These are phyloP conservation scores for Beta lomatogona DNA, from an alignment of 179 eudicot genomes.

Conservation along the genomic window DNA sequence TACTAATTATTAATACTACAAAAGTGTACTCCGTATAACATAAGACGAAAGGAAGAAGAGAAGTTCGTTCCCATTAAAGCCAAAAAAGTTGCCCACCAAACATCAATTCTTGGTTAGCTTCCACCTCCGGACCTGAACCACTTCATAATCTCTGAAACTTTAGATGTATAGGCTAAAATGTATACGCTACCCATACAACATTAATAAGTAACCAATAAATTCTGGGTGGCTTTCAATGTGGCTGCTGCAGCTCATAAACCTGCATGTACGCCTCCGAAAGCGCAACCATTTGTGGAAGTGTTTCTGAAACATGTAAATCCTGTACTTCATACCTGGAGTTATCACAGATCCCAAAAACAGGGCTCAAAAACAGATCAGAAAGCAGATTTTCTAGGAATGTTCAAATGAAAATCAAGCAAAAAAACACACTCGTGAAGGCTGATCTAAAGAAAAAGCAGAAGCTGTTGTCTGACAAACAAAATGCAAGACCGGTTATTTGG, in stretches of 20 bases:
- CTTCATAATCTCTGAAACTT: not conserved
- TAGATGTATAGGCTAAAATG: not conserved
- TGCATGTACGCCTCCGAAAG: conserved; percentile 94
- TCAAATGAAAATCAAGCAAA: not conserved
- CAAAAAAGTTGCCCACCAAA: too few relatives aligned
- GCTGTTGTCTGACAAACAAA: too few relatives aligned
- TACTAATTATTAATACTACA: too few relatives aligned
- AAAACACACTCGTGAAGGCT: not conserved
- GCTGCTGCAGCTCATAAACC: conserved; percentile 88
- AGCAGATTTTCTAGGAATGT: not conserved
- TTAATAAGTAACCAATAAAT: too few relatives aligned
- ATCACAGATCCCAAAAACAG: not conserved
- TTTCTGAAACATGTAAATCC: conserved; percentile 83
- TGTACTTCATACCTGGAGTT: conserved; percentile 82
- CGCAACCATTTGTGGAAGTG: conserved; percentile 97
- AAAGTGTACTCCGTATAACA: too few relatives aligned
- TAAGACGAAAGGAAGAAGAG: too few relatives aligned
- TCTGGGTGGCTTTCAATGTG: conserved; percentile 5
- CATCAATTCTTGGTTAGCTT: not conserved
- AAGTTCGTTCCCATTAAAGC: too few relatives aligned
- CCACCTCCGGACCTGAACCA: not conserved
- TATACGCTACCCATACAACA: not conserved
- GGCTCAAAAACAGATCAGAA: not conserved
- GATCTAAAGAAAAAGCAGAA: not conserved
- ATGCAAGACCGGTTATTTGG: too few relatives aligned